Conservation (phyloP, 805 yeast genomes). For the Teunomyces stri region DNA sequence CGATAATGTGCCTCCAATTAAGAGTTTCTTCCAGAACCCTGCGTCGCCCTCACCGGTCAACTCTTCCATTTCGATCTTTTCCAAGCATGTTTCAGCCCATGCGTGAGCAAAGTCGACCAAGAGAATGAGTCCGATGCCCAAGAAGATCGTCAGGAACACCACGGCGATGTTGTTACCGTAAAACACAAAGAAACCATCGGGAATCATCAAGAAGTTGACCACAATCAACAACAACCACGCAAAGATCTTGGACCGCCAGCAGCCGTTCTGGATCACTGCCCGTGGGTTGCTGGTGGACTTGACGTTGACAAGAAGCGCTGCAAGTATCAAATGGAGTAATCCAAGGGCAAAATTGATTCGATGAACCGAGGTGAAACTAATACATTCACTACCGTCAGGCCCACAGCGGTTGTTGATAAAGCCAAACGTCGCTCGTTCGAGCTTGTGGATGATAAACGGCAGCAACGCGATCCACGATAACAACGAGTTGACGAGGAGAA, state of each 20-base stretch:
- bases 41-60: conserved; percentile 49
- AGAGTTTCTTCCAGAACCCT: conserved; percentile 71
- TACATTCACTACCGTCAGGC: conserved; percentile 69
- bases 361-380: conserved; percentile 92
- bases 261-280: conserved; percentile 84
- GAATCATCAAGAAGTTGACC: conserved; percentile 66
- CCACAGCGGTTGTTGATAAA: conserved; percentile 69
- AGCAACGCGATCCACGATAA: conserved; percentile 92
- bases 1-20: conserved; percentile 80
- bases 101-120: conserved; percentile 97
- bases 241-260: conserved; percentile 77
- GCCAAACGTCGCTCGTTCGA: conserved; percentile 70
- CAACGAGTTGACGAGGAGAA: conserved; percentile 73
- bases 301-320: conserved; percentile 66
- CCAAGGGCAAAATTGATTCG: conserved; percentile 88
- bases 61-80: conserved; percentile 79
- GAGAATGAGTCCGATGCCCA: conserved; percentile 84
- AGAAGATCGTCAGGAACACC: conserved; percentile 76
- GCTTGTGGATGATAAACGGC: conserved; percentile 70
- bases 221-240: conserved; percentile 56
- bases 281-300: conserved; percentile 75
- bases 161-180: conserved; percentile 93
- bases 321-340: conserved; percentile 68
- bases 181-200: conserved; percentile 79
- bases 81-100: conserved; percentile 96